phyloP scores from a whole-genome alignment of 306 rosid genomes.

The Casuarina cunninghamiana region DNA sequence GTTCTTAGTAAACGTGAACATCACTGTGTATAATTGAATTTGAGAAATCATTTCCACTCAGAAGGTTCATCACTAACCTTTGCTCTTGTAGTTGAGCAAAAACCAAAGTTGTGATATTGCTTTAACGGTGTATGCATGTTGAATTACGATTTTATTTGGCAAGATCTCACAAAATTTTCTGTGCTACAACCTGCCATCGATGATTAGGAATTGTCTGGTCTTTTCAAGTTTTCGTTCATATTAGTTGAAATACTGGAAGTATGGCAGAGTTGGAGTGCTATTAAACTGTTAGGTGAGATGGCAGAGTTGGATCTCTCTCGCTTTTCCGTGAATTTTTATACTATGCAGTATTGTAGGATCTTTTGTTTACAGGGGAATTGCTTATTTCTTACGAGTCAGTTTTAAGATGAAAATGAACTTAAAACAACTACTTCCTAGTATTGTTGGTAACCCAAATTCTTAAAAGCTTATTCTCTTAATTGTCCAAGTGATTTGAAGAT shows the following conservation, averaged over 20 bases:
- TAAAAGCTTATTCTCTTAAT: neutral
- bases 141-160: neutral
- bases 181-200: neutral
- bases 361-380: too few relatives aligned
- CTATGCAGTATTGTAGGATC: too few relatives aligned
- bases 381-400: too few relatives aligned
- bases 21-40: slow-evolving; percentile 1
- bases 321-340: too few relatives aligned
- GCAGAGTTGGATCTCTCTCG: too few relatives aligned
- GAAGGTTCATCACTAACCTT: neutral
- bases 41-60: neutral
- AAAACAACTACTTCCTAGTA: neutral
- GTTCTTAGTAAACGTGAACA: neutral
- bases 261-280: too few relatives aligned
- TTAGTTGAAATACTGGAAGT: too few relatives aligned
- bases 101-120: neutral
- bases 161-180: neutral
- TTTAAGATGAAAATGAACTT: too few relatives aligned
- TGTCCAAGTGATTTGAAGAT: neutral
- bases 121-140: neutral
- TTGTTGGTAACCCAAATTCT: neutral
- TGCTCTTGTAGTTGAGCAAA: slow-evolving; percentile 1
- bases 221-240: too few relatives aligned
- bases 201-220: neutral
- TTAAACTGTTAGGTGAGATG: too few relatives aligned